Evolutionary conservation across 2,329 filamentous ascomycete species (phyloP).

Genomic region (Colletotrichum coccodes): DNA sequence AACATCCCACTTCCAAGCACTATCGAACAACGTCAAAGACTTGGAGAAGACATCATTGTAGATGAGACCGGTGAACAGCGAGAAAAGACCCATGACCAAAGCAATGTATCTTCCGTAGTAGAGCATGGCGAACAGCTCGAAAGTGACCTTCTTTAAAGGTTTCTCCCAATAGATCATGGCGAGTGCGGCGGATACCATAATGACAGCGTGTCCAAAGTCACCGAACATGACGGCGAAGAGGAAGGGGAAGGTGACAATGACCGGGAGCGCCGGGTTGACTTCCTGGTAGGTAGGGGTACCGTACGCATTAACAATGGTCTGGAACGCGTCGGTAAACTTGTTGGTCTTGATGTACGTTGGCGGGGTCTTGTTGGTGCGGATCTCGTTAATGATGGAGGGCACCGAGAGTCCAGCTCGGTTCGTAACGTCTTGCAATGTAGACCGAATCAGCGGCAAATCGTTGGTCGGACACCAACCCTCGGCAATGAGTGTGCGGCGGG

Average conservation of each 20-base stretch:
- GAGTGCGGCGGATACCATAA: constrained; percentile 85
- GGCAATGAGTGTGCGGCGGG: constrained; percentile 94
- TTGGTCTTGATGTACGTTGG: constrained; percentile 98
- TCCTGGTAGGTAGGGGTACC: constrained; percentile 97
- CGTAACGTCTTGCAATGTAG: constrained; percentile 95
- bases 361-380: constrained; percentile 95
- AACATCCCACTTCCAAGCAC: constrained; percentile 84
- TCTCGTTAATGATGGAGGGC: constrained; percentile 98
- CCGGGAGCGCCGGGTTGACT: constrained; percentile 94
- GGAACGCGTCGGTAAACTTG: constrained; percentile 97
- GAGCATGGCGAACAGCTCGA: constrained; percentile 97
- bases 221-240: constrained; percentile 99
- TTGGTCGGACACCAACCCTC: constrained; percentile 98
- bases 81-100: constrained; percentile 97
- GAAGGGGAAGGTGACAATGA: constrained; percentile 99
- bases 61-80: constrained; percentile 94
- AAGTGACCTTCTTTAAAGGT: constrained; percentile 87
- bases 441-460: constrained; percentile 87
- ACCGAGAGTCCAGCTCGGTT: constrained; percentile 96
- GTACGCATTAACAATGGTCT: constrained; percentile 99
- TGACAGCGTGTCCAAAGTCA: constrained; percentile 91
- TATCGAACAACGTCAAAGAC: constrained; percentile 87
- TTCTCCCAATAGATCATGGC: constrained; percentile 99
- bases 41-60: constrained; percentile 99
- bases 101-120: constrained; percentile 99